phyloP scores from a whole-genome alignment of 2,329 filamentous ascomycete genomes.

The Coleophoma eucalyptorum region DNA sequence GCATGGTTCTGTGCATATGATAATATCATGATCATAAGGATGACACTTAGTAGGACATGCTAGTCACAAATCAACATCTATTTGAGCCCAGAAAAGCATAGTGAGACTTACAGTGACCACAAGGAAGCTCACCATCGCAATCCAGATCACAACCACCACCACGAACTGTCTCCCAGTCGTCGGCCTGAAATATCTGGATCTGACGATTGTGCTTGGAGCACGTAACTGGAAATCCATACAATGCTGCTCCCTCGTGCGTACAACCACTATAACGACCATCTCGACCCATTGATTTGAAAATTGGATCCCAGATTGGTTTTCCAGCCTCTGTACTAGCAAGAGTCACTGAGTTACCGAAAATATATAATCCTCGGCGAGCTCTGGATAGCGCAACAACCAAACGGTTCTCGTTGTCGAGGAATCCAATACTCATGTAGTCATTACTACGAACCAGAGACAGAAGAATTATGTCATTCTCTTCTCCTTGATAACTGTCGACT shows the following conservation, averaged over 20 bases:
- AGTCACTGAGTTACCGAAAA: slow-evolving; percentile 72
- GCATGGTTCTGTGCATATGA: slow-evolving; percentile 22
- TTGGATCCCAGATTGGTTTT: slow-evolving; percentile 22
- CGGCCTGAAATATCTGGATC: slow-evolving; percentile 45
- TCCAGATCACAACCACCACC: slow-evolving; percentile 49
- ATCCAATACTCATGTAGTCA: slow-evolving; percentile 57
- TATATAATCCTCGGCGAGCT: slow-evolving; percentile 74
- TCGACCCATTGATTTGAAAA: slow-evolving; percentile 35
- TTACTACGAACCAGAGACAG: slow-evolving; percentile 78
- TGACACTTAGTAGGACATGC: slow-evolving; percentile 23
- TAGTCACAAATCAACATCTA: neutral
- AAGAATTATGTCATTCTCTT: slow-evolving; percentile 82
- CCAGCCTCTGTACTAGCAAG: slow-evolving; percentile 23
- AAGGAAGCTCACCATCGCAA: slow-evolving; percentile 35
- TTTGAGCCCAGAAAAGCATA: neutral
- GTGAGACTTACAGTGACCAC: slow-evolving; percentile 17
- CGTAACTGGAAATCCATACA: slow-evolving; percentile 51
- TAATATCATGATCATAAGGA: slow-evolving; percentile 17
- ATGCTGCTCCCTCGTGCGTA: slow-evolving; percentile 11
- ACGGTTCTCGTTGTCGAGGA: slow-evolving; percentile 61
- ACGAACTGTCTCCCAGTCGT: slow-evolving; percentile 47
- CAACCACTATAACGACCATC: slow-evolving; percentile 27
- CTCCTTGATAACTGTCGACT: slow-evolving; percentile 86
- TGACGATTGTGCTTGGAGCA: slow-evolving; percentile 56
- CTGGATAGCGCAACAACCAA: slow-evolving; percentile 60